phyloP scores from a whole-genome alignment of 2,329 filamentous ascomycete species.

The Spiromastix sp. region DNA sequence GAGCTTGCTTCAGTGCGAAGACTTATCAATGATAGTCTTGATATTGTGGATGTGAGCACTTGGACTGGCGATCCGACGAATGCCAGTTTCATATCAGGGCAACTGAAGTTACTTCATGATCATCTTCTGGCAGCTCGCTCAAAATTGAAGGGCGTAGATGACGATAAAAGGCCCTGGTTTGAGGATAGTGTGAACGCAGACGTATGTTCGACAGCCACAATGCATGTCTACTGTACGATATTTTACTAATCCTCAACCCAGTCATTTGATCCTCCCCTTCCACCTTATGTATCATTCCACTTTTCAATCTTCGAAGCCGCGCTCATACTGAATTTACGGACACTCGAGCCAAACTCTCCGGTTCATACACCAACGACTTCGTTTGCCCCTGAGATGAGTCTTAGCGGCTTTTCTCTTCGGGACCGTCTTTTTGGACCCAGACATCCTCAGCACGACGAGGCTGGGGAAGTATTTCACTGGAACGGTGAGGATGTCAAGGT shows the following conservation, averaged over 20 bases:
- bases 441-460: conserved; percentile 66
- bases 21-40: conserved; percentile 73
- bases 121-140: conserved; percentile 52
- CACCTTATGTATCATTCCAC: conserved; percentile 60
- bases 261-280: conserved; percentile 51
- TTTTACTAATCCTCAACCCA: conserved; percentile 1
- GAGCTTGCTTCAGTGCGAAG: conserved; percentile 63
- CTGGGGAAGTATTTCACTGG: conserved; percentile 64
- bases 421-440: conserved; percentile 42
- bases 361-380: conserved; percentile 51
- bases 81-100: conserved; percentile 47
- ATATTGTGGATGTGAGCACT: conserved; percentile 68
- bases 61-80: conserved; percentile 58
- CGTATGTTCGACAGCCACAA: conserved; percentile 35
- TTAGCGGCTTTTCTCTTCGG: conserved; percentile 48
- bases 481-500: conserved; percentile 66
- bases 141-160: conserved; percentile 45
- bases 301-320: conserved; percentile 59
- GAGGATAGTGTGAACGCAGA: conserved; percentile 45
- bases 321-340: conserved; percentile 59
- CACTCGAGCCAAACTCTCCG: conserved; percentile 53
- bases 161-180: conserved; percentile 44
- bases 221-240: neutral
- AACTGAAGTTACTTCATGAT: conserved; percentile 49
- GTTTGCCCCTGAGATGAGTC: conserved; percentile 57